Percentiles rank a stretch among this genome's conserved stretches.
Conservation (phyloP, 129 eudicot genomes). For the Deinandra increscens region DNA sequence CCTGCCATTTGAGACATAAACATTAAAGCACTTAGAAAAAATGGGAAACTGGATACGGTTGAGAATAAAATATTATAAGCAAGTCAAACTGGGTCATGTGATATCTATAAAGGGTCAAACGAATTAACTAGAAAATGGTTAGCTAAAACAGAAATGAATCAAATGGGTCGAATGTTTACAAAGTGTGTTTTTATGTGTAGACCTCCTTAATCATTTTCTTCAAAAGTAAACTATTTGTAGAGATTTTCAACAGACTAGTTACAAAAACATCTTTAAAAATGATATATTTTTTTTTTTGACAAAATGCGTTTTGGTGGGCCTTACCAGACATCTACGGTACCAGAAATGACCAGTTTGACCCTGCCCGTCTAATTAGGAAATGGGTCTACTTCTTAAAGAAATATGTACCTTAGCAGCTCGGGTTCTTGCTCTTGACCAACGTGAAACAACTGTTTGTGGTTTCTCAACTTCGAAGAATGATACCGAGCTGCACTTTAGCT, state of each 20-base stretch:
- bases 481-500: conserved; percentile 60
- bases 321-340: not conserved
- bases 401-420: conserved; percentile 75
- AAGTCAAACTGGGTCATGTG: not conserved
- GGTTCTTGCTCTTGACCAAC: conserved; percentile 85
- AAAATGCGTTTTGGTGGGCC: not conserved
- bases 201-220: not conserved
- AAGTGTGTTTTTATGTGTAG: not conserved
- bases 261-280: not conserved
- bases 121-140: not conserved
- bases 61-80: not conserved
- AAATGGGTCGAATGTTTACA: not conserved
- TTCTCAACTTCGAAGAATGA: conserved; percentile 72
- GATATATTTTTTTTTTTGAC: not conserved
- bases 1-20: conserved; percentile 39
- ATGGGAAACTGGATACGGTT: not conserved
- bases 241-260: not conserved
- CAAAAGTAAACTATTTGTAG: not conserved
- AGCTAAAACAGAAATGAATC: not conserved
- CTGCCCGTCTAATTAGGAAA: not conserved
- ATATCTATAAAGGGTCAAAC: not conserved
- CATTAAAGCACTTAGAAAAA: not conserved
- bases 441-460: conserved; percentile 76
- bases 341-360: not conserved
- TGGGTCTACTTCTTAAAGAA: not conserved